phyloP scores from a whole-genome alignment of 306 rosid species.

The Hippophae gyantsensis region DNA sequence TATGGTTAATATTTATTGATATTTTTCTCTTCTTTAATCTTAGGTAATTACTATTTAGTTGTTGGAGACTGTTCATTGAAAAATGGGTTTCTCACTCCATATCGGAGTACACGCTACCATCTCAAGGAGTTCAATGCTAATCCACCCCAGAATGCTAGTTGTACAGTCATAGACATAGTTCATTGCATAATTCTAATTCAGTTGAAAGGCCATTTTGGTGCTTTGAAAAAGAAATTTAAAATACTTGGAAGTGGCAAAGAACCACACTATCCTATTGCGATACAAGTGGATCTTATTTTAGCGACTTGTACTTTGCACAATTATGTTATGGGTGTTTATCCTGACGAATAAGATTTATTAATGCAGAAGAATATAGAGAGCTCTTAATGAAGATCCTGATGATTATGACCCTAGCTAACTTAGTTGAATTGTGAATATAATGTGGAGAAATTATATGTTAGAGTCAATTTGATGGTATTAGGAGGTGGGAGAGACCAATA shows the following conservation, averaged over 20 bases:
- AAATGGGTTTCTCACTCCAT: no score
- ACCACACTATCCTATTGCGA: background rate
- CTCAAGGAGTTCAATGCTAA: background rate
- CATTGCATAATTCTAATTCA: background rate
- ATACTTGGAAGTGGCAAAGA: background rate
- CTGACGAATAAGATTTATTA: background rate
- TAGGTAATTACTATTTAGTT: no score
- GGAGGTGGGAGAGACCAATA: no score
- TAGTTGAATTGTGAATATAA: no score
- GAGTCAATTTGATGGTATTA: no score
- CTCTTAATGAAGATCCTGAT: no score
- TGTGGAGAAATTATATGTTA: no score
- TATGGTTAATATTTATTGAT: no score
- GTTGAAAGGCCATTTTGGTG: background rate
- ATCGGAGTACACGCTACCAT: background rate
- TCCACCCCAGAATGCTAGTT: background rate
- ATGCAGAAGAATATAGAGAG: no score
- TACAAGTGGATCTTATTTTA: background rate
- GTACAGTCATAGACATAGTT: background rate
- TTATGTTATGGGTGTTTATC: slow-evolving; percentile 3
- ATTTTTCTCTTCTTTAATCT: no score
- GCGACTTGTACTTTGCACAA: slow-evolving; percentile 1
- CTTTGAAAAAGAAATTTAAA: background rate
- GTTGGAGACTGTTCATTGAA: no score
- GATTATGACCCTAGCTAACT: no score